These are phyloP conservation scores for Fusarium buxicola DNA, from an alignment of 2,329 filamentous ascomycete genomes.

Conservation along the genomic window DNA sequence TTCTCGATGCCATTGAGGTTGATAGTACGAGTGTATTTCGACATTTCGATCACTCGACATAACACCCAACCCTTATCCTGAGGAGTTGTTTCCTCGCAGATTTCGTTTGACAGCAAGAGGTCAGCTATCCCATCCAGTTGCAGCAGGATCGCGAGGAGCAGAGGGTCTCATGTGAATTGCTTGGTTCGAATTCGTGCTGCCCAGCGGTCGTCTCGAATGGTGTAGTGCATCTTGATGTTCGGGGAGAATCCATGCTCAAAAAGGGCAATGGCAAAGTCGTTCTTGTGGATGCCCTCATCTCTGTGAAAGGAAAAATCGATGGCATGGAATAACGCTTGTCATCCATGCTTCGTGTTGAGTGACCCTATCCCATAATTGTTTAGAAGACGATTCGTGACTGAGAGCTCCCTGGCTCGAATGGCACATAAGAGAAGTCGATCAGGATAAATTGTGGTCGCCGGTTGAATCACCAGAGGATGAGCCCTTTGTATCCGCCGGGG, in stretches of 20 bases:
- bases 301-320: not conserved
- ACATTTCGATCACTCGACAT: not conserved
- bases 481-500: too few relatives aligned
- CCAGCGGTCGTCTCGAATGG: conserved; percentile 3
- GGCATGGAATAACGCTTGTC: not conserved
- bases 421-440: not conserved
- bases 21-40: not conserved
- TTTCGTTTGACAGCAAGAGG: not conserved
- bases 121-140: not conserved
- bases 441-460: not conserved
- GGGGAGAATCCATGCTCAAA: not conserved
- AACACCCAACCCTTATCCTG: not conserved
- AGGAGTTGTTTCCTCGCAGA: not conserved
- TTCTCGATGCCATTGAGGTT: not conserved
- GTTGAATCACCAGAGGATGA: too few relatives aligned
- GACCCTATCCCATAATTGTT: not conserved
- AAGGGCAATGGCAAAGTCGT: not conserved
- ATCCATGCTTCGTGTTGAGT: not conserved
- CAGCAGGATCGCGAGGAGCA: not conserved
- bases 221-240: not conserved
- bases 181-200: not conserved
- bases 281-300: not conserved
- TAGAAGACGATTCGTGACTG: not conserved
- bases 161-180: not conserved
- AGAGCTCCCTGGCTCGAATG: not conserved